Percentiles rank a stretch among this genome's conserved stretches.
Evolutionary conservation across 2,329 filamentous ascomycete genomes (phyloP).

Genomic region (Lasiodiplodia theobromae): DNA sequence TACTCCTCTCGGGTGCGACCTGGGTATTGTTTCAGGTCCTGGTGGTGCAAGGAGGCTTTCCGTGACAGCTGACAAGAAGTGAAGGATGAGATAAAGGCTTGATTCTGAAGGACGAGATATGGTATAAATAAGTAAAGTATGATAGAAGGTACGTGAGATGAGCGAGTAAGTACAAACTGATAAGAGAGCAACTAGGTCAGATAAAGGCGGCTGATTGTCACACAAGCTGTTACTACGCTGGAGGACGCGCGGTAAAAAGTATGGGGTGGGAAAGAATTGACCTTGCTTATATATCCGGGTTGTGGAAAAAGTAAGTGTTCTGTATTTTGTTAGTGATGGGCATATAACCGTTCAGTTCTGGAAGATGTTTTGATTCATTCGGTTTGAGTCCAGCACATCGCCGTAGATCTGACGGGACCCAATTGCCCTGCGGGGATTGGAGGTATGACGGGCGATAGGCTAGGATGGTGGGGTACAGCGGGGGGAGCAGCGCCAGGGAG

Average conservation of each 20-base stretch:
- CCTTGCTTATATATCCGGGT: not conserved
- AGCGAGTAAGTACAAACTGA: conserved; percentile 12
- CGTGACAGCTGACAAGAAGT: not conserved
- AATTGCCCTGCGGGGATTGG: not conserved
- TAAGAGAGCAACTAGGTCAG: conserved; percentile 1
- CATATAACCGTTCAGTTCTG: not conserved
- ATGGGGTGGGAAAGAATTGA: not conserved
- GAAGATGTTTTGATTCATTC: not conserved
- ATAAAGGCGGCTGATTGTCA: not conserved
- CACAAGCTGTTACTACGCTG: not conserved
- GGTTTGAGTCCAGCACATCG: not conserved
- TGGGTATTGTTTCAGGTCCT: not conserved
- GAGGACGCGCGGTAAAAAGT: not conserved
- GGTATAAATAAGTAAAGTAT: conserved; percentile 4
- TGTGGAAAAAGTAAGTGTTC: not conserved
- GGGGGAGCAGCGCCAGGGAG: not conserved
- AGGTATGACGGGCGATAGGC: conserved; percentile 16
- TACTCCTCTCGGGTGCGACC: not conserved
- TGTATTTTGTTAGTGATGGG: not conserved
- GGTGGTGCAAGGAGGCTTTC: not conserved
- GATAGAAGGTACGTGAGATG: not conserved
- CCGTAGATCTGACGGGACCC: conserved; percentile 5
- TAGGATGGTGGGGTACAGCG: conserved; percentile 2
- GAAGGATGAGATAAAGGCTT: not conserved
- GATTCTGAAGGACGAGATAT: not conserved